Conservation (phyloP, 257 asterid species). For the Penstemon newberryi region DNA sequence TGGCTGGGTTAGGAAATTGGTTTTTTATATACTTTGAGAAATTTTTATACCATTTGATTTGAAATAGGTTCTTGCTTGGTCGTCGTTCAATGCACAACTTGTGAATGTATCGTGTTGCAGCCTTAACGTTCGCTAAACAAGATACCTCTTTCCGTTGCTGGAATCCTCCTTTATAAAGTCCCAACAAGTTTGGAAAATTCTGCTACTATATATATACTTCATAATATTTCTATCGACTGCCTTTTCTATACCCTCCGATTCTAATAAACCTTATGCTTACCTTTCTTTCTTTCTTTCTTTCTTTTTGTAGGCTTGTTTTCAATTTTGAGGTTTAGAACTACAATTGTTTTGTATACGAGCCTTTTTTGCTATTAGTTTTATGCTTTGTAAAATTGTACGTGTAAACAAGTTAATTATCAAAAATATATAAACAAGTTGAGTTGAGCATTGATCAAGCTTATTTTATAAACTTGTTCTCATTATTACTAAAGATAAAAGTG, state of each 20-base stretch:
- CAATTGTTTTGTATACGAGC: not conserved
- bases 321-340: slow-evolving; percentile 24
- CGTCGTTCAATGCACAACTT: no score
- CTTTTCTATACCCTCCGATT: not conserved
- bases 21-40: no score
- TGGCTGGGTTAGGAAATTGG: no score
- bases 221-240: slow-evolving; percentile 41
- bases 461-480: no score
- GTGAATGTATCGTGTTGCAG: slow-evolving; percentile 41
- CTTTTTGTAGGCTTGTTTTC: slow-evolving; percentile 34
- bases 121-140: slow-evolving; percentile 87
- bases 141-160: slow-evolving; percentile 90
- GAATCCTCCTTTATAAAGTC: slow-evolving; percentile 82
- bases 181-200: slow-evolving; percentile 84
- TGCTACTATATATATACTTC: slow-evolving; percentile 67
- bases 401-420: no score
- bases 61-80: no score
- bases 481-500: no score
- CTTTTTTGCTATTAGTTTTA: not conserved
- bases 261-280: slow-evolving; percentile 14
- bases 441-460: no score
- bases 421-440: no score
- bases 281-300: not conserved
- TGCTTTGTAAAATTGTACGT: not conserved
- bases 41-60: no score